Evolutionary conservation across 768 basidiomycete genomes (phyloP), one percentile per base, ranked within the genome.

Genomic region (Auriscalpium orientale): DNA sequence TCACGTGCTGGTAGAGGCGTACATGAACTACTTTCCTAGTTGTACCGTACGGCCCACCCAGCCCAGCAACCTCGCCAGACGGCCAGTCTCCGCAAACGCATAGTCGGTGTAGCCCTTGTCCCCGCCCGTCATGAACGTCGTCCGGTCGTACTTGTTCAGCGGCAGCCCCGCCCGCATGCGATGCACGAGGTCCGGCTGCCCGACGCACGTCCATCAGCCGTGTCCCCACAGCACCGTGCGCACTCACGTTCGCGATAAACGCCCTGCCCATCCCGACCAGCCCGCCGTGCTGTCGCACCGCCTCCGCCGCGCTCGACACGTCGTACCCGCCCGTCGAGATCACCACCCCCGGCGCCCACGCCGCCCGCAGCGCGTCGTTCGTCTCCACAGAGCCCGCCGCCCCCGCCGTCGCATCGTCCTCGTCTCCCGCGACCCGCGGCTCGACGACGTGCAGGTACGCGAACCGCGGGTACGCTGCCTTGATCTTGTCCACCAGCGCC

Each of bases 361-460:
- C 20, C 43, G 9, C 53, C 9, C 53, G 38, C 22, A 54, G 20
- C 18, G 46, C 46, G 1, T 44, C 43, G 45, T 54, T 46, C 18
- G 53, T 47, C 8, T 54, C 53, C 2, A n/a, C 33, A 0, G 38
- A 15, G 37, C 16, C 6, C 15, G 13, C 18, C 28, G 28, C 28
- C 2, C 1, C 8, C 13, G 20, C 38, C 15, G 5, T 44, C 40
- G 13, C 40, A 18, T 43, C 40, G 34, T 54, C 53, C 28, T 11
- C 45, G 15, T 7, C 2, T 8, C 20, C 53, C 12, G 44, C 18
- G 40, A 54, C 21, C 1, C 53, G 53, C 8, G 65, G 59, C 55
- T 70, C 63, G 20, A 67, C 59, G 46, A 66, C 40, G 62, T 72
- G 70, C 5, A 73, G 49, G 64, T 74, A 74, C 22, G 69, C 71